Base-by-base conservation (phyloP, 139 green algal species). In the Chlorella sp. region DNA sequence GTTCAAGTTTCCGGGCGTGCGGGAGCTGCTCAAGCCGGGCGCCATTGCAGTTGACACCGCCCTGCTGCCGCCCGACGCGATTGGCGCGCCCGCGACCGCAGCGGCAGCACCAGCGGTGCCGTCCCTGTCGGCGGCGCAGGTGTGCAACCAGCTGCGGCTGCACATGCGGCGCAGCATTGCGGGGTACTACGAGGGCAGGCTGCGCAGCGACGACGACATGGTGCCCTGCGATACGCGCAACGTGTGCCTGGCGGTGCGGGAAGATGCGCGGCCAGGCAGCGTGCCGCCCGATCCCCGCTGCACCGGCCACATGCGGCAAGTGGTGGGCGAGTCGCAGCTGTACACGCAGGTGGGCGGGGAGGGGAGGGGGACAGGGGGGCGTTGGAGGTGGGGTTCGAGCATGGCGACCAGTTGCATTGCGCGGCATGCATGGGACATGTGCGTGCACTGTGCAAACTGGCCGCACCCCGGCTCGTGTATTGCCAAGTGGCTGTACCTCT, bases 121-220 rank as follows among this genome's bases (percentile, higher is more conserved):
- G 43, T 44, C 43, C 19, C 64, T 58, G 79, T 30, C 79, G 58
- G 36, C 84, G 8, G 91, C 87, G 13, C 89, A 94, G 89, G 84
- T 98, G 24, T 85, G 88, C 51, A 98, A 98, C 86, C 95, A 97
- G 90, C 89, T 89, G 17, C 32, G 69, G 51, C 82, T 97, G 38
- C 51, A 69, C 62, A 73, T 80, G 64, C 83, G 90, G 43, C 38
- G 40, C 26, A 51, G 30, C 76, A 83, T 65, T 32, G 62, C 64
- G 34, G 82, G 64, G 30, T 96, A 95, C 87, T 97, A 96, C 82
- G 89, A 94, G 44, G 87, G 90, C 17, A 43, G 48, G 75, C 82
- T 97, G 89, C 83, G 87, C 0, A 92, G 89, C 54, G 93, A 97
- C 78, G 95, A 98, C 54, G 93, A 95, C 69, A 73, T 93, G 75